Percentiles rank a stretch among this genome's conserved stretches.
Evolutionary conservation across 371 early-diverging fungal genomes (phyloP).

Genomic region (Enterocytospora artemiae): DNA sequence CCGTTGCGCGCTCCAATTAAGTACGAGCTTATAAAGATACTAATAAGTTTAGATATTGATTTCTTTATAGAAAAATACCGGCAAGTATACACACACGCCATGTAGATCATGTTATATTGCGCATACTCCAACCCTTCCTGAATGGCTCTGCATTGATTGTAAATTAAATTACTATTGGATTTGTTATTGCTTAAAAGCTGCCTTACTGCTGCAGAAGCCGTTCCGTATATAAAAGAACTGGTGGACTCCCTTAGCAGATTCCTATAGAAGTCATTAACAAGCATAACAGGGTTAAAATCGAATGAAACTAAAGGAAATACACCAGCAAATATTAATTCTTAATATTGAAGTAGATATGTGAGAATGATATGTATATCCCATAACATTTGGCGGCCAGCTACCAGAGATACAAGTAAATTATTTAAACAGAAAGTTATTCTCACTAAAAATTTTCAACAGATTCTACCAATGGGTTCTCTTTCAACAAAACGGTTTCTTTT

Average conservation of each 20-base stretch:
- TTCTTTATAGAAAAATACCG: background rate
- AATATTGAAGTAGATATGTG: too few species aligned
- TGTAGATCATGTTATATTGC: constrained; percentile 15
- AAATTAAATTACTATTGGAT: constrained; percentile 12
- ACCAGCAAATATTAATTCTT: too few species aligned
- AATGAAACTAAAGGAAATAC: background rate
- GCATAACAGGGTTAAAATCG: background rate
- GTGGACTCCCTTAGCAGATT: constrained; percentile 12
- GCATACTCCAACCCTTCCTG: constrained; percentile 21
- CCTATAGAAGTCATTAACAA: constrained; percentile 13
- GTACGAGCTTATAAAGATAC: constrained; percentile 12
- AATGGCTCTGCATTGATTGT: constrained; percentile 10
- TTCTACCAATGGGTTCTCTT: too few species aligned
- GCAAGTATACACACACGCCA: background rate
- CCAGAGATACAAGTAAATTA: too few species aligned
- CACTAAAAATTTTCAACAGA: too few species aligned
- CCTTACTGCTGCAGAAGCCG: constrained; percentile 13
- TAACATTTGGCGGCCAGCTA: too few species aligned
- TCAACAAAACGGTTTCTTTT: too few species aligned
- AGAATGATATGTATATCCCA: too few species aligned
- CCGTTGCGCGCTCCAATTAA: constrained; percentile 16
- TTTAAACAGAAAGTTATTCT: too few species aligned
- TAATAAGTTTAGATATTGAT: background rate
- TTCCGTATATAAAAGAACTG: constrained; percentile 24
- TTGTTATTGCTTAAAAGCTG: constrained; percentile 7